These are phyloP conservation scores for Glomus cerebriforme DNA, from an alignment of 192 early-diverging fungal genomes.

Conservation along the genomic window DNA sequence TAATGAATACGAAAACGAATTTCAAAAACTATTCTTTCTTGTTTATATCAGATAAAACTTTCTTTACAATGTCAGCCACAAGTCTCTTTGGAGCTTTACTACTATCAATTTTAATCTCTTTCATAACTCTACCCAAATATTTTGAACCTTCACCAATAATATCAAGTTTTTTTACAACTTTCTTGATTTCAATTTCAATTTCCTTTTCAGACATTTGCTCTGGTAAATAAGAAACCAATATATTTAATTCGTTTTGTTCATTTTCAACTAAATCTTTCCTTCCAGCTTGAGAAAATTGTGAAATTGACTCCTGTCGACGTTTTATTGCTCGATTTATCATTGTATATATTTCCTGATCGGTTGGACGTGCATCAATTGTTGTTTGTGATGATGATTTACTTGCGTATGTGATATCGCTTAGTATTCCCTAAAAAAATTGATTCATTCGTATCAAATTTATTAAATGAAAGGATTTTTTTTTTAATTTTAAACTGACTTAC, in stretches of 20 bases:
- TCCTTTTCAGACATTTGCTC: conserved; percentile 73
- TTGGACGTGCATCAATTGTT: conserved; percentile 37
- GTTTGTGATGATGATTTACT: conserved; percentile 34
- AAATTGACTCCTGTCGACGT: conserved; percentile 76
- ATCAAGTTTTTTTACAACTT: conserved; percentile 55
- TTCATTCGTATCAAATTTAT: neutral
- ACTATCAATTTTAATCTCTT: conserved; percentile 66
- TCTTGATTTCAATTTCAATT: conserved; percentile 63
- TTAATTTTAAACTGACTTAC: conserved; percentile 21
- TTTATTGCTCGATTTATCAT: conserved; percentile 83
- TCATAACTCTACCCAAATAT: conserved; percentile 89
- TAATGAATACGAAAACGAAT: too few relatives aligned
- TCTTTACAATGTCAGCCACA: conserved; percentile 78
- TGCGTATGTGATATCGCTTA: conserved; percentile 26
- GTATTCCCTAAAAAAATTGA: conserved; percentile 5
- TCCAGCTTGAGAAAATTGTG: conserved; percentile 63
- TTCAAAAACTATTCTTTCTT: neutral
- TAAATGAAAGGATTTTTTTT: neutral
- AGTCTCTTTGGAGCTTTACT: conserved; percentile 73
- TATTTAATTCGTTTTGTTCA: conserved; percentile 68
- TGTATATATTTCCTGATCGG: conserved; percentile 59
- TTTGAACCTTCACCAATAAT: conserved; percentile 55
- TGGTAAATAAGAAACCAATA: conserved; percentile 77
- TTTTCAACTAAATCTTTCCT: conserved; percentile 72
- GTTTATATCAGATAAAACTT: conserved; percentile 47